phyloP scores from a whole-genome alignment of 2,329 filamentous ascomycete genomes.

The Fusarium pseudograminearum region DNA sequence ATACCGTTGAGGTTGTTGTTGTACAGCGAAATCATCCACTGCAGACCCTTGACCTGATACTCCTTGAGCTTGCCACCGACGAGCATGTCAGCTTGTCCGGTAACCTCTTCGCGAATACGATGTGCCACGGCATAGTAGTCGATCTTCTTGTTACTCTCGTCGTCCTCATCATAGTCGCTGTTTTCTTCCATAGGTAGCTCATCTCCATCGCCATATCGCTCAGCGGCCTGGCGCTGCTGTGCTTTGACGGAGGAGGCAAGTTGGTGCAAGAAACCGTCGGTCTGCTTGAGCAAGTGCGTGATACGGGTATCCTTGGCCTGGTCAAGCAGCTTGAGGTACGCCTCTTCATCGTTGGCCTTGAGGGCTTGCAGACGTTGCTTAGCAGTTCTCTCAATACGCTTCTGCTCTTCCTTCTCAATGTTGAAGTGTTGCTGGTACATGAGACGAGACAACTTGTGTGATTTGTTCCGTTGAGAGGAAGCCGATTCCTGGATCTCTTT shows the following conservation, averaged over 20 bases:
- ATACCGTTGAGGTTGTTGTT: slow-evolving; percentile 99
- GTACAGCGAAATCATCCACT: slow-evolving; percentile 99
- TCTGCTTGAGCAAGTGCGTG: slow-evolving; percentile 95
- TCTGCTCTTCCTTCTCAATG: slow-evolving; percentile 99
- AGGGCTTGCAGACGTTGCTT: slow-evolving; percentile 99
- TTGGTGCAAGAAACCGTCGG: slow-evolving; percentile 96
- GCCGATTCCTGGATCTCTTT: slow-evolving; percentile 79
- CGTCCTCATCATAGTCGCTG: slow-evolving; percentile 75
- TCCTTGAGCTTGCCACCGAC: slow-evolving; percentile 95
- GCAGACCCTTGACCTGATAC: slow-evolving; percentile 97
- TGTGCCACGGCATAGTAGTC: slow-evolving; percentile 99
- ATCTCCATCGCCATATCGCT: slow-evolving; percentile 78
- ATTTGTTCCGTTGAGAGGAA: slow-evolving; percentile 75
- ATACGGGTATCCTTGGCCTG: slow-evolving; percentile 99
- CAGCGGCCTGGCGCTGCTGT: slow-evolving; percentile 86
- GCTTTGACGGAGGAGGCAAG: slow-evolving; percentile 93
- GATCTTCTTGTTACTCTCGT: slow-evolving; percentile 81
- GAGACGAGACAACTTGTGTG: slow-evolving; percentile 86
- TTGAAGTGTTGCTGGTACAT: slow-evolving; percentile 93
- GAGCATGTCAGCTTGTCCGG: slow-evolving; percentile 82
- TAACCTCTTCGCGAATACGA: slow-evolving; percentile 92
- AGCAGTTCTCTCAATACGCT: slow-evolving; percentile 94
- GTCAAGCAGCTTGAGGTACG: slow-evolving; percentile 96
- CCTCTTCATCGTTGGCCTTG: slow-evolving; percentile 99
- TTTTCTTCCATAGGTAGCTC: slow-evolving; percentile 69